A percentile compares a stretch with the other conserved stretches of the same genome.
These are phyloP conservation scores for Oidiodendron maius DNA, from an alignment of 495 filamentous ascomycete species.

Conservation along the genomic window DNA sequence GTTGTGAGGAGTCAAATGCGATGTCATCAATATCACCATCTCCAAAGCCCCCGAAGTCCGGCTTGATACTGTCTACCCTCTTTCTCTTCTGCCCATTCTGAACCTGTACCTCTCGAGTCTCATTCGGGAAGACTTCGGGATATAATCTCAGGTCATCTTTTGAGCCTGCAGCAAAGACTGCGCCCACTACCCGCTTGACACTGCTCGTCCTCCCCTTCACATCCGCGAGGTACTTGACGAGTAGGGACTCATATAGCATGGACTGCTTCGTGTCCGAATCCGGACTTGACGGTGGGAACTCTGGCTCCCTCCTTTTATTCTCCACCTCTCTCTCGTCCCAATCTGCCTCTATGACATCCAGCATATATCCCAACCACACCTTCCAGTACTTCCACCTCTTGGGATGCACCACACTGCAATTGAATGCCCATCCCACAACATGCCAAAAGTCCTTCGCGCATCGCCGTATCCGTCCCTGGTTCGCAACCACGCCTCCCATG, in stretches of 20 bases:
- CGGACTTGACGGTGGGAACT: slow-evolving; percentile 16
- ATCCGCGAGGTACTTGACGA: slow-evolving; percentile 16
- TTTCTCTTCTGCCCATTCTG: slow-evolving; percentile 45
- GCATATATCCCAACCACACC: slow-evolving; percentile 73
- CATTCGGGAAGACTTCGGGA: slow-evolving; percentile 42
- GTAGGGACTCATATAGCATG: slow-evolving; percentile 19
- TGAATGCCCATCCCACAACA: slow-evolving; percentile 87
- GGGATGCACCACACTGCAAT: slow-evolving; percentile 68
- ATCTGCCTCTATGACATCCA: slow-evolving; percentile 72
- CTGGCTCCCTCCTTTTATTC: slow-evolving; percentile 22
- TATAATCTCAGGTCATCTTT: slow-evolving; percentile 30
- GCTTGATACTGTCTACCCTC: slow-evolving; percentile 27
- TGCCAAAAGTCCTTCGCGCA: slow-evolving; percentile 84
- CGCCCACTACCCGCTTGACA: slow-evolving; percentile 35
- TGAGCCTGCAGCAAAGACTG: slow-evolving; percentile 35
- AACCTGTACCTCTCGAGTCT: slow-evolving; percentile 27
- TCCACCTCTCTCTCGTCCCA: slow-evolving; percentile 49
- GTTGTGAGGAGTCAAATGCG: slow-evolving; percentile 12
- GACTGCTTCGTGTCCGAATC: slow-evolving; percentile 4
- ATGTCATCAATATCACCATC: slow-evolving; percentile 36
- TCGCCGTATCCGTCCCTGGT: slow-evolving; percentile 61
- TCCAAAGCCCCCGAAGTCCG: neutral
- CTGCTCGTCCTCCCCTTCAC: slow-evolving; percentile 22
- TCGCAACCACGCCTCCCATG: slow-evolving; percentile 48
- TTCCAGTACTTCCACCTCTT: slow-evolving; percentile 80